A percentile compares a stretch with the other conserved stretches of the same genome.
Conservation (phyloP, 495 filamentous ascomycete genomes). For the Trichoderma orchidacearum region DNA sequence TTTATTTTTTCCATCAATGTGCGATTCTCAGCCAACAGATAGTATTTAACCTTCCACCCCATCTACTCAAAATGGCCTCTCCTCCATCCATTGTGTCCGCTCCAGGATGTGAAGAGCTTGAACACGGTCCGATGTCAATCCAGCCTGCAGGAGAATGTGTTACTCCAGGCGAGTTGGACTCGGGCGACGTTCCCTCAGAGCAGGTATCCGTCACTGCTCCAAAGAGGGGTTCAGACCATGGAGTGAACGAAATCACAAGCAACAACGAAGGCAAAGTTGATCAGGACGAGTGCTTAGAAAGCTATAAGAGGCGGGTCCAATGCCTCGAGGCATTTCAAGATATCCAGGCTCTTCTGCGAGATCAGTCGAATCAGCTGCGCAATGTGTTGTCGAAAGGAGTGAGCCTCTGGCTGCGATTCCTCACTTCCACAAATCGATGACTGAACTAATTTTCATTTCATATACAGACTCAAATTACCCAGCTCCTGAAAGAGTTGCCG, state of each 20-base stretch:
- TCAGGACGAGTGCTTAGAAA: neutral
- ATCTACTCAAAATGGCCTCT: neutral
- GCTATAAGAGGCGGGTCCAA: neutral
- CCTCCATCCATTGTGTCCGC: neutral
- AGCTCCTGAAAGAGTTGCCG: neutral
- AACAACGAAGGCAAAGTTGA: neutral
- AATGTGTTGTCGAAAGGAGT: neutral
- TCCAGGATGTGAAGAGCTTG: neutral
- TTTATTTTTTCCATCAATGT: neutral
- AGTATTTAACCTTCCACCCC: neutral
- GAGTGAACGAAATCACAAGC: too few relatives aligned
- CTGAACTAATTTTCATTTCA: neutral
- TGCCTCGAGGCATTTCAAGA: neutral
- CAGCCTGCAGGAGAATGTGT: neutral
- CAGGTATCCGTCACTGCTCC: neutral
- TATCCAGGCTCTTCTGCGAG: neutral
- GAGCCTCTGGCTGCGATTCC: neutral
- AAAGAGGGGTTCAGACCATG: too few relatives aligned
- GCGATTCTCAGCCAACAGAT: neutral
- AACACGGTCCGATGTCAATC: too few relatives aligned
- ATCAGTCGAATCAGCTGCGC: neutral
- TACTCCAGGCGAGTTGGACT: neutral
- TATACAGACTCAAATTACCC: neutral
- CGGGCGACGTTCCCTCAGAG: neutral
- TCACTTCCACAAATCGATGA: neutral